Evolutionary conservation across 306 rosid species (phyloP).

Genomic region (Malus sieversii): DNA sequence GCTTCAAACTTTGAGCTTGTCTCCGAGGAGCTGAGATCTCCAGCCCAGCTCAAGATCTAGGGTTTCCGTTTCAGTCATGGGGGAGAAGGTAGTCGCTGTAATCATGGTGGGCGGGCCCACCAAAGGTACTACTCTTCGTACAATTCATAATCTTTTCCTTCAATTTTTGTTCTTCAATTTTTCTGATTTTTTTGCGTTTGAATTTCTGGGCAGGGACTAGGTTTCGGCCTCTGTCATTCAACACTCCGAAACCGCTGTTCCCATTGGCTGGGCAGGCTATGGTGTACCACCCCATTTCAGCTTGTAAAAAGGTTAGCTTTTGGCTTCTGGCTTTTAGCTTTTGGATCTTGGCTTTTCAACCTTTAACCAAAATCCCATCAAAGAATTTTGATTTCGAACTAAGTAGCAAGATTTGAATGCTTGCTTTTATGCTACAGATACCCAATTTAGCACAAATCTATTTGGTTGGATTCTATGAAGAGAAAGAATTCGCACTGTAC

Average conservation of each 20-base stretch:
- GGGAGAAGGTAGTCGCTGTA: slow-evolving; percentile 84
- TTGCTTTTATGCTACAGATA: slow-evolving; percentile 35
- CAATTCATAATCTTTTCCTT: background rate
- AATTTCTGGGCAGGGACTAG: slow-evolving; percentile 64
- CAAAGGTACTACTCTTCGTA: slow-evolving; percentile 44
- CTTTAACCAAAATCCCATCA: background rate
- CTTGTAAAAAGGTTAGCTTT: slow-evolving; percentile 77
- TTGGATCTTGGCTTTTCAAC: background rate
- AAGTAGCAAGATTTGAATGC: background rate
- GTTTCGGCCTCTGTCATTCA: slow-evolving; percentile 97
- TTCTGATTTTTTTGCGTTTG: slow-evolving; percentile 9
- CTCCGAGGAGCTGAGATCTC: background rate
- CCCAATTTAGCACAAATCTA: slow-evolving; percentile 80
- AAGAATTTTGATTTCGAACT: background rate
- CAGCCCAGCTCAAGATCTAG: slow-evolving; percentile 27
- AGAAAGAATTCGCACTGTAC: slow-evolving; percentile 84
- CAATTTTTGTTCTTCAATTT: background rate
- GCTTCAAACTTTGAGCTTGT: background rate
- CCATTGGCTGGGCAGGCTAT: slow-evolving; percentile 95
- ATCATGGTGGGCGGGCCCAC: slow-evolving; percentile 99
- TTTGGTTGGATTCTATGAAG: slow-evolving; percentile 89
- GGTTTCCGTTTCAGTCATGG: slow-evolving; percentile 34
- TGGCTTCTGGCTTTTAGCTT: slow-evolving; percentile 13
- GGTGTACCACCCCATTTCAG: slow-evolving; percentile 93
- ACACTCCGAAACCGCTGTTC: slow-evolving; percentile 92